Conservation (phyloP, 495 filamentous ascomycete genomes). For the Penicillium nucicola region DNA sequence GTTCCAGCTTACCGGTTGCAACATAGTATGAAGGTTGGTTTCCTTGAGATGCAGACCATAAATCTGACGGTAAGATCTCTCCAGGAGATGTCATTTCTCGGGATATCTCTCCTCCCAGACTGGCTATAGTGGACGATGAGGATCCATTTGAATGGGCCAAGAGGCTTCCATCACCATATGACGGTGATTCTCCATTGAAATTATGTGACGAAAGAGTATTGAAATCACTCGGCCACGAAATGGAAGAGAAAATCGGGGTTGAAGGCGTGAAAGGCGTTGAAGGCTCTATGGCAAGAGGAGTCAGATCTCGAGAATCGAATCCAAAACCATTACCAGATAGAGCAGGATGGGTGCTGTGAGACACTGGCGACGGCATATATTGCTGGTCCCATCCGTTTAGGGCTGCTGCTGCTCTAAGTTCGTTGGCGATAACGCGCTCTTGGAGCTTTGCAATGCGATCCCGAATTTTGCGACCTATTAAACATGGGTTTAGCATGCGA, state of each 20-base stretch:
- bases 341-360: background rate
- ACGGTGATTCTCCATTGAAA: background rate
- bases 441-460: conserved; percentile 44
- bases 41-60: background rate
- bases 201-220: background rate
- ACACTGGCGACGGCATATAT: conserved; percentile 6
- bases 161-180: background rate
- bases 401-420: conserved; percentile 33
- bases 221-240: conserved; percentile 4
- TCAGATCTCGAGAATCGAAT: background rate
- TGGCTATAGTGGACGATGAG: background rate
- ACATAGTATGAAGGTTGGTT: conserved; percentile 20
- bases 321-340: background rate
- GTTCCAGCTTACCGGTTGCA: conserved; percentile 14
- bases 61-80: background rate
- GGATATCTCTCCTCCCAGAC: background rate
- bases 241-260: background rate
- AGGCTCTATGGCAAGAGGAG: background rate
- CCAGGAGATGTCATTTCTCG: background rate
- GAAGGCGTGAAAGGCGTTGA: conserved; percentile 5
- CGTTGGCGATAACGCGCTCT: conserved; percentile 41
- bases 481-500: background rate
- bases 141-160: background rate
- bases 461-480: conserved; percentile 37
- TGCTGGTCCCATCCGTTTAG: conserved; percentile 31